Conservation (phyloP, 2,329 filamentous ascomycete genomes). For the Tolypocladium guangdongense region DNA sequence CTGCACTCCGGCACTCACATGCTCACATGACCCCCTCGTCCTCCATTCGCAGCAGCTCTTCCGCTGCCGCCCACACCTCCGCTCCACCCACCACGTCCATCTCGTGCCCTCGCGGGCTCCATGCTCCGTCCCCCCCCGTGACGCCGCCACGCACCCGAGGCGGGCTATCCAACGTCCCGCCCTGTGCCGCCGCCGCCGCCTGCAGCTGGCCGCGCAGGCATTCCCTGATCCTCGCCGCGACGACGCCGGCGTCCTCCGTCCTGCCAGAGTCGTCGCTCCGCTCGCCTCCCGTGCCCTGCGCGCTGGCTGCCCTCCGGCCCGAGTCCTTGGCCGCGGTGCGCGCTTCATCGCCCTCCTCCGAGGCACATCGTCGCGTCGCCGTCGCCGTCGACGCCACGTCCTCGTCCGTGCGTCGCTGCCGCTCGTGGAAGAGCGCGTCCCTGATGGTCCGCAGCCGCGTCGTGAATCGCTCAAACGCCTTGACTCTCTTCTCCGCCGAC, state of each 20-base stretch:
- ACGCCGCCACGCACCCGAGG: background rate
- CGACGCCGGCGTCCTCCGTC: background rate
- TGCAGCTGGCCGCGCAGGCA: background rate
- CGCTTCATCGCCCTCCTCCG: no score
- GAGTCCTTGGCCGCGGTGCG: background rate
- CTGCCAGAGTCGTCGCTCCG: background rate
- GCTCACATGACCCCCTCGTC: constrained; percentile 3
- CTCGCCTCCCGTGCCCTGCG: background rate
- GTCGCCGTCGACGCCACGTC: background rate
- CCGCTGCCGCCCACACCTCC: constrained; percentile 19
- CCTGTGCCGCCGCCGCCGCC: background rate
- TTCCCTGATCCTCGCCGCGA: background rate
- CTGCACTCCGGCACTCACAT: no score
- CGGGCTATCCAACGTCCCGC: constrained; percentile 1
- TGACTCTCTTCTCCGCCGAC: constrained; percentile 41
- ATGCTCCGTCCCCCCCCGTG: background rate
- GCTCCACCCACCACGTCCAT: constrained; percentile 9
- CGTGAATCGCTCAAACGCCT: constrained; percentile 34
- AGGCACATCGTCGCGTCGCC: background rate
- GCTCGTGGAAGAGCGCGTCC: constrained; percentile 2
- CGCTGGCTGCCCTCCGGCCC: background rate
- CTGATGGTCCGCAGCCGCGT: constrained; percentile 20
- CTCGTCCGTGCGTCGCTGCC: background rate
- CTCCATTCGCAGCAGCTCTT: constrained; percentile 17
- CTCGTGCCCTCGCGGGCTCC: background rate